phyloP scores from a whole-genome alignment of 2,329 filamentous ascomycete species.

The Pseudogymnoascus sp. region DNA sequence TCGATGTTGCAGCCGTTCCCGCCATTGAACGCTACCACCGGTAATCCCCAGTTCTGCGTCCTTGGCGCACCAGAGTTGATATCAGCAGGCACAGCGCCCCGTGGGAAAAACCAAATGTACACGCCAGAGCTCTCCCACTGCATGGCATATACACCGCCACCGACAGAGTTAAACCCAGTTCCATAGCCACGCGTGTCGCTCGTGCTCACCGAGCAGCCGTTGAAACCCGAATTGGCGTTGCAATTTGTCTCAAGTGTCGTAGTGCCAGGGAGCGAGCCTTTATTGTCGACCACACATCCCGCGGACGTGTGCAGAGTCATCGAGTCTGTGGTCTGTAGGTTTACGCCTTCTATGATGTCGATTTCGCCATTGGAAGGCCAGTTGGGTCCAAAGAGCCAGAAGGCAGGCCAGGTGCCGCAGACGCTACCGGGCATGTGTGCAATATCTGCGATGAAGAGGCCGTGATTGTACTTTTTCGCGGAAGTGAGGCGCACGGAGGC shows the following conservation, averaged over 20 bases:
- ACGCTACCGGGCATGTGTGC: conserved; percentile 63
- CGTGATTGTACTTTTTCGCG: conserved; percentile 53
- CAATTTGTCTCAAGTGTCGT: conserved; percentile 33
- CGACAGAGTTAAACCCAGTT: conserved; percentile 55
- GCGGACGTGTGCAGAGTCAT: conserved; percentile 53
- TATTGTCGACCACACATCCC: conserved; percentile 35
- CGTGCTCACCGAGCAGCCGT: conserved; percentile 28
- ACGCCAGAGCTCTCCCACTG: conserved; percentile 63
- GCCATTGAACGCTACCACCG: conserved; percentile 59
- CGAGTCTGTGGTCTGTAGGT: conserved; percentile 48
- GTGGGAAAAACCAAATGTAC: conserved; percentile 68
- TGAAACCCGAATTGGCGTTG: conserved; percentile 39
- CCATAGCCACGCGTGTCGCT: conserved; percentile 45
- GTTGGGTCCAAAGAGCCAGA: conserved; percentile 44
- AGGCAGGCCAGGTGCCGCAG: conserved; percentile 69
- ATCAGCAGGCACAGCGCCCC: conserved; percentile 56
- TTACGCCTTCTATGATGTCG: conserved; percentile 64
- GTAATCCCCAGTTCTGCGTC: conserved; percentile 58
- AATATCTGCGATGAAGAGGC: conserved; percentile 64
- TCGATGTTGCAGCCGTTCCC: conserved; percentile 55
- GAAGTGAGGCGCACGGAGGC: conserved; percentile 60
- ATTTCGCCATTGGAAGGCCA: conserved; percentile 60
- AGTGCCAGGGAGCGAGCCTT: conserved; percentile 34
- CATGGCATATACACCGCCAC: conserved; percentile 62
- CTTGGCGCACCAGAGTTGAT: conserved; percentile 49